Percentiles rank a stretch among this genome's conserved stretches.
Conservation (phyloP, 2,329 filamentous ascomycete species). For the Neopestalotiopsis sp. region DNA sequence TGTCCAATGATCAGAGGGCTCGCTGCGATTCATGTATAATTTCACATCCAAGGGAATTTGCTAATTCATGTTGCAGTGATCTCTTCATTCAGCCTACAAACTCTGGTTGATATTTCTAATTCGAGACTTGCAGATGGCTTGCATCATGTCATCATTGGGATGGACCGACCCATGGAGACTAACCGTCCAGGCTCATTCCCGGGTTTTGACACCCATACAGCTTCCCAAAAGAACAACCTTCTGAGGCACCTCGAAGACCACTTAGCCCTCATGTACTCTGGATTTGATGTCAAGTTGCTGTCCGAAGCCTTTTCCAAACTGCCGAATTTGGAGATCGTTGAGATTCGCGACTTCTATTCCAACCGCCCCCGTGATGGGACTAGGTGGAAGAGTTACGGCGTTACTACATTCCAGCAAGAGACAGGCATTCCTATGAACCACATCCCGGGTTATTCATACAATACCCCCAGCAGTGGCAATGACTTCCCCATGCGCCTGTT, state of each 20-base stretch:
- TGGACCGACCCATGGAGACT: slow-evolving; percentile 34
- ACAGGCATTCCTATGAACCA: slow-evolving; percentile 34
- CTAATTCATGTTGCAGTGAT: slow-evolving; percentile 42
- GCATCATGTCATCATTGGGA: slow-evolving; percentile 54
- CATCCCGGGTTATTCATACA: not conserved
- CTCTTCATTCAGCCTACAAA: slow-evolving; percentile 55
- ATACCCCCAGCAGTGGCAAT: slow-evolving; percentile 6
- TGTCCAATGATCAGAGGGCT: too few relatives aligned
- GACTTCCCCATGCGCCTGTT: slow-evolving; percentile 43
- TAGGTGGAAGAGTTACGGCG: slow-evolving; percentile 62
- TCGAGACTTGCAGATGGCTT: slow-evolving; percentile 46
- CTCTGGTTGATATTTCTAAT: slow-evolving; percentile 51
- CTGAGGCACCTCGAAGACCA: slow-evolving; percentile 35
- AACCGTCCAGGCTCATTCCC: not conserved
- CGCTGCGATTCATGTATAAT: too few relatives aligned
- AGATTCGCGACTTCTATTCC: slow-evolving; percentile 64
- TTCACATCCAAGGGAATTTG: too few relatives aligned
- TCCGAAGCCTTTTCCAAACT: slow-evolving; percentile 60
- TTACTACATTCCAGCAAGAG: slow-evolving; percentile 40
- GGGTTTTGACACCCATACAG: slow-evolving; percentile 24
- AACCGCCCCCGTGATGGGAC: slow-evolving; percentile 52
- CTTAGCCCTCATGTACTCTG: slow-evolving; percentile 43
- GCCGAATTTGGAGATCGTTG: slow-evolving; percentile 57
- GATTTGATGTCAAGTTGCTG: slow-evolving; percentile 58
- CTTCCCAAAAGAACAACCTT: slow-evolving; percentile 29